These are phyloP conservation scores for Tulasnella calospora DNA, from an alignment of 768 basidiomycete species.

Conservation along the genomic window DNA sequence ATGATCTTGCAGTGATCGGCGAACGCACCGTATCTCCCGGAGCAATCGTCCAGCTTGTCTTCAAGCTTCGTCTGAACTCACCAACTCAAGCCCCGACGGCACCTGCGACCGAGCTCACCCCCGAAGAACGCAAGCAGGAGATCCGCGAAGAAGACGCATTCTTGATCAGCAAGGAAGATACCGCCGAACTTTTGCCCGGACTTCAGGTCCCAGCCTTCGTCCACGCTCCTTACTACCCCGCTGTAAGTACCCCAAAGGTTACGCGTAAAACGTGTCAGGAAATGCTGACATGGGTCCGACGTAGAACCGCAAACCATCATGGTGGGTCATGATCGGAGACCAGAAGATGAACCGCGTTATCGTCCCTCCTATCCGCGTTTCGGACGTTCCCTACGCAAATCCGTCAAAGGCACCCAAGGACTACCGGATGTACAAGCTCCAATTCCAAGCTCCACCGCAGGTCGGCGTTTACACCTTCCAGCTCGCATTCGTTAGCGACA, in stretches of 20 bases:
- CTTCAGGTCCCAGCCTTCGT: constrained; percentile 52
- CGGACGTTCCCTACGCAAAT: constrained; percentile 67
- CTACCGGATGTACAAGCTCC: constrained; percentile 80
- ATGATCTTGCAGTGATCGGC: constrained; percentile 62
- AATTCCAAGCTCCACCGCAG: constrained; percentile 89
- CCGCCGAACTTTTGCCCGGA: constrained; percentile 52
- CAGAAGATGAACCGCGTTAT: constrained; percentile 79
- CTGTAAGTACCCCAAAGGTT: constrained; percentile 46
- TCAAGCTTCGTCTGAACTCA: constrained; percentile 72
- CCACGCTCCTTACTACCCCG: constrained; percentile 94
- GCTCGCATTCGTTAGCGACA: constrained; percentile 79
- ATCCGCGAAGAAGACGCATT: constrained; percentile 57
- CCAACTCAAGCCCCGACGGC: constrained; percentile 39
- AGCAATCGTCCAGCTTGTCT: constrained; percentile 77
- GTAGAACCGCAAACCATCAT: constrained; percentile 81
- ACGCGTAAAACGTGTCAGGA: not conserved
- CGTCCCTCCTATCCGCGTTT: constrained; percentile 77
- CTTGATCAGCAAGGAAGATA: constrained; percentile 55
- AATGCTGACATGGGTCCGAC: not conserved
- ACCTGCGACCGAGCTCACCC: constrained; percentile 33
- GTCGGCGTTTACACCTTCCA: constrained; percentile 86
- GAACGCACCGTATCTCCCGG: constrained; percentile 84
- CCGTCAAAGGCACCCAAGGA: constrained; percentile 47
- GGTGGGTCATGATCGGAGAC: constrained; percentile 90
- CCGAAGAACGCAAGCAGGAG: constrained; percentile 42